Base-by-base conservation (phyloP, 1,284 basidiomycete species). In the Ustilago shanxiensis region DNA sequence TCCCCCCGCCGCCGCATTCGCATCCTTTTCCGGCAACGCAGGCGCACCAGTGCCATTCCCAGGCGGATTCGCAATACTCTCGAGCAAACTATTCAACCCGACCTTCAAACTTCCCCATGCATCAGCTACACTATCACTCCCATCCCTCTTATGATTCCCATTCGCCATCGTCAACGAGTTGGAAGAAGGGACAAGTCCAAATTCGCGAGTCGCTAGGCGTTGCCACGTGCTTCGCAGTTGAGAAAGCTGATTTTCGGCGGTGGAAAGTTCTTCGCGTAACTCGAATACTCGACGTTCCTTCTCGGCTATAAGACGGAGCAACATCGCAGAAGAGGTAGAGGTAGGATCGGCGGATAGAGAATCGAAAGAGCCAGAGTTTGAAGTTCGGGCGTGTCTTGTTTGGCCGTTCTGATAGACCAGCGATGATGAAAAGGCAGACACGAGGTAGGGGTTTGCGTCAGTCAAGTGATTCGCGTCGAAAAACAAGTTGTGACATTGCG, bases 271-370 rank as follows among this genome's bases (percentile, higher is more conserved):
- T 69, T 86, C 86, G 47, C 86, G 72, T 20, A 86, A 63, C 33
- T 86, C 86, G 54, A 86, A 72, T 33, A 84, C 85, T 28, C 81
- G 82, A 14, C 85, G 71, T 70, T 86, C 86, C 66, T 86, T 85
- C 66, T 83, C 85, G 16, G 86, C 86, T 18, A 86, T 86, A 37
- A 80, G 76, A 44, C 73, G 80, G 10, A 86, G 63, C 6, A 86
- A 62, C 35, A 26, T 20, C 7, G 86, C 83, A 26, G 50, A 41
- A 6, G 62, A 51, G 49, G 44, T 6, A 31, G 56, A 11, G 24
- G 24, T 26, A 5, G 47, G 26, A 14, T 24, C 22, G 22, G 47
- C 13, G 26, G 24, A 13, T 10, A n/a, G 20, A 24, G 47, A 24
- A 26, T 49, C 26, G 47, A 26, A 24, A 7, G 24, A 24, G 47